Percentiles rank a stretch among this genome's conserved stretches.
phyloP scores from a whole-genome alignment of 306 rosid genomes.

The Inga laurina region DNA sequence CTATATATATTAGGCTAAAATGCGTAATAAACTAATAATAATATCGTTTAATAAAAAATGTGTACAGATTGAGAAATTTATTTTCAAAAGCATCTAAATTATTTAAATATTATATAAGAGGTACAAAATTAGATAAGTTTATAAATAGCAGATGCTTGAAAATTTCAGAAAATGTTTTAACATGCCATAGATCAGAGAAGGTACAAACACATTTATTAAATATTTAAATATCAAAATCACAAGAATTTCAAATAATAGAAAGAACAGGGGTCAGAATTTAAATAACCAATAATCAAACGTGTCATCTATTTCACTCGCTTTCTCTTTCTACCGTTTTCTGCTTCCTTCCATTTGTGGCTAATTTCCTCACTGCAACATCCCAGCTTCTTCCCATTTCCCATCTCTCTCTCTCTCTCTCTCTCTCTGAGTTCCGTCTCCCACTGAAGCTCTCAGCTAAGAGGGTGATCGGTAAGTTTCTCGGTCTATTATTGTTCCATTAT shows the following conservation, averaged over 20 bases:
- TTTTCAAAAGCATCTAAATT: neutral
- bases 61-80: neutral
- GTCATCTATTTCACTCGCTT: conserved; percentile 60
- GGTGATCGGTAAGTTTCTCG: conserved; percentile 55
- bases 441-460: conserved; percentile 33
- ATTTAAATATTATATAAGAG: neutral
- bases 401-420: conserved; percentile 31
- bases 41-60: too few relatives aligned
- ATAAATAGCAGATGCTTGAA: neutral
- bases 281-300: conserved; percentile 6
- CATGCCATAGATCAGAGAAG: neutral
- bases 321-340: conserved; percentile 37
- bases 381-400: neutral
- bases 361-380: conserved; percentile 51
- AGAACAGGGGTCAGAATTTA: conserved; percentile 7
- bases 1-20: too few relatives aligned
- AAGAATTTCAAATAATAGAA: neutral
- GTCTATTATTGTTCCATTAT: conserved; percentile 1
- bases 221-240: neutral
- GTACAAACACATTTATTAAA: neutral
- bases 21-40: too few relatives aligned
- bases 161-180: neutral
- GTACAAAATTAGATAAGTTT: neutral
- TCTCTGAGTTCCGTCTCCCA: conserved; percentile 32
- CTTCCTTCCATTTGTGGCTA: conserved; percentile 63